Evolutionary conservation across 2,329 filamentous ascomycete species (phyloP).

Genomic region (Clarireedia monteithiana): DNA sequence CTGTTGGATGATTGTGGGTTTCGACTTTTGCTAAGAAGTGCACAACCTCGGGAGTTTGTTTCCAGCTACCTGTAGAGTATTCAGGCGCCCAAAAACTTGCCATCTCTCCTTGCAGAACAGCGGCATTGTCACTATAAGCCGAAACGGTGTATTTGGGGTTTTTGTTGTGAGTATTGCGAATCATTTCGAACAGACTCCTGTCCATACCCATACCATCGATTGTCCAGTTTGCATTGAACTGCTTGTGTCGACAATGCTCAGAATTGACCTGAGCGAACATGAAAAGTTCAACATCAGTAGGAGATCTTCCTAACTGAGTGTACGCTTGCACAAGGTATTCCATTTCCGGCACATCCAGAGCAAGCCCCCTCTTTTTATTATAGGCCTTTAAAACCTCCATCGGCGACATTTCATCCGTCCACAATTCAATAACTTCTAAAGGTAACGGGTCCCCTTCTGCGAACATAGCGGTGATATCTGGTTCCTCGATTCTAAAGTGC

Average conservation of each 20-base stretch:
- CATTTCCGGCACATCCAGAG: conserved; percentile 82
- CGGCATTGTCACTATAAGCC: conserved; percentile 95
- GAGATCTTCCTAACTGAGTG: conserved; percentile 52
- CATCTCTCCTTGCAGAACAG: conserved; percentile 70
- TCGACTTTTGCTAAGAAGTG: conserved; percentile 92
- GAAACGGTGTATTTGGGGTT: conserved; percentile 80
- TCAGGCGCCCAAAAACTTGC: conserved; percentile 83
- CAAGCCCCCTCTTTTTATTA: conserved; percentile 77
- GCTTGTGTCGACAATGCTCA: conserved; percentile 75
- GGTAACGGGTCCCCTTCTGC: conserved; percentile 54
- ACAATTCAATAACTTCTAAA: conserved; percentile 70
- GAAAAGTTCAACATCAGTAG: conserved; percentile 84
- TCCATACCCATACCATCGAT: conserved; percentile 79
- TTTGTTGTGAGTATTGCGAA: conserved; percentile 84
- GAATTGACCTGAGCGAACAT: conserved; percentile 99
- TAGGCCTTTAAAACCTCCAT: conserved; percentile 70
- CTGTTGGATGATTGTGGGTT: conserved; percentile 95
- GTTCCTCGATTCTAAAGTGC: conserved; percentile 57
- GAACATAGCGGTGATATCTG: conserved; percentile 71
- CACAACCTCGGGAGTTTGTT: conserved; percentile 73
- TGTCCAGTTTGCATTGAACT: conserved; percentile 95
- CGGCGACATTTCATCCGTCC: conserved; percentile 55
- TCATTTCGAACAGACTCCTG: conserved; percentile 88
- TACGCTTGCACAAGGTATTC: conserved; percentile 88
- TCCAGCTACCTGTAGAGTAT: conserved; percentile 80